Evolutionary conservation across 2,329 filamentous ascomycete genomes (phyloP).

Genomic region (Hymenotorrendiella dingleyae): DNA sequence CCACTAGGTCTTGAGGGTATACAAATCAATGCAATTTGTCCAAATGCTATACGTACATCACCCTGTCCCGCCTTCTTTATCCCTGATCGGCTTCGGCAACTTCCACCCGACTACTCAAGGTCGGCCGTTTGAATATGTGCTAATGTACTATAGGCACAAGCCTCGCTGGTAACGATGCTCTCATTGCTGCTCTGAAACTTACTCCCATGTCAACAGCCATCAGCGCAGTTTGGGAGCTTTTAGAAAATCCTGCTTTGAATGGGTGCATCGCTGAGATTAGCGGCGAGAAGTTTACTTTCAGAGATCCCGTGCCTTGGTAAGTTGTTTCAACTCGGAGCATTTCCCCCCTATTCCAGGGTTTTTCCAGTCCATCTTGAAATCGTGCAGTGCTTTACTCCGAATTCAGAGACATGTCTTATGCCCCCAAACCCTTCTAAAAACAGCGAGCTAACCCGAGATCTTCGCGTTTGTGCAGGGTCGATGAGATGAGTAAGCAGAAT

Average conservation of each 20-base stretch:
- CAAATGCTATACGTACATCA: conserved; percentile 43
- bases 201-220: conserved; percentile 46
- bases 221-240: conserved; percentile 38
- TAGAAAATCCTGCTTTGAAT: conserved; percentile 35
- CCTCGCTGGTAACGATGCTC: conserved; percentile 26
- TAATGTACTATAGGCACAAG: conserved; percentile 41
- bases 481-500: conserved; percentile 42
- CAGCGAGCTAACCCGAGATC: too few relatives aligned
- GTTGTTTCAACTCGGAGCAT: too few relatives aligned
- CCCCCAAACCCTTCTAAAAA: too few relatives aligned
- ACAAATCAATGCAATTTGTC: conserved; percentile 44
- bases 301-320: conserved; percentile 37
- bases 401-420: too few relatives aligned
- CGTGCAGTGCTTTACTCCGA: too few relatives aligned
- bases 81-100: too few relatives aligned
- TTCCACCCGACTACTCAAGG: too few relatives aligned
- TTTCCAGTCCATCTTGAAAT: too few relatives aligned
- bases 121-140: not conserved
- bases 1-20: conserved; percentile 37
- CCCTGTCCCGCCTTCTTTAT: not conserved
- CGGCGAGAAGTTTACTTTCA: conserved; percentile 42
- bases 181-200: conserved; percentile 43
- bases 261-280: conserved; percentile 47
- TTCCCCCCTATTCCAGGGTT: too few relatives aligned
- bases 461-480: too few relatives aligned